Percentiles rank a stretch among this genome's conserved stretches.
Conservation (phyloP, 78 protist genomes). For the Thecamonas trahens region DNA sequence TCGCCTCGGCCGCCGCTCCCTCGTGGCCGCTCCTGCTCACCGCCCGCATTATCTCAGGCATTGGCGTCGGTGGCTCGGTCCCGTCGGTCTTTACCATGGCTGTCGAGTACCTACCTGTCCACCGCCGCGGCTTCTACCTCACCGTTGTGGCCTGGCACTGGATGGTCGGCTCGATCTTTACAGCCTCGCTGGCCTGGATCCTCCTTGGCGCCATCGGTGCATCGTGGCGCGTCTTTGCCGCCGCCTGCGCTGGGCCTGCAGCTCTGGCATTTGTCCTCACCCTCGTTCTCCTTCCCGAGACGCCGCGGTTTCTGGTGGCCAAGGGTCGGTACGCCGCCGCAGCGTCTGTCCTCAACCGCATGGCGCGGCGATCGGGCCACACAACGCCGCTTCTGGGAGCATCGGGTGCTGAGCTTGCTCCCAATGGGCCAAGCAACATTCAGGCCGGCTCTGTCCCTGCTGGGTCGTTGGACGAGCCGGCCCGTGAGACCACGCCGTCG, state of each 20-base stretch:
- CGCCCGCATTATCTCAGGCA: too few species aligned
- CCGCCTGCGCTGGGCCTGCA: neutral
- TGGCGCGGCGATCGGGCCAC: neutral
- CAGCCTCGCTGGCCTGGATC: conserved; percentile 20
- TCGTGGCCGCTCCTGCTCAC: too few species aligned
- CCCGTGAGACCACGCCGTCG: conserved; percentile 1
- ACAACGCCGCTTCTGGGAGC: neutral
- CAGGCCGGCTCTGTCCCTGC: too few species aligned
- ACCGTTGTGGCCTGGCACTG: conserved; percentile 14
- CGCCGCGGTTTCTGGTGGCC: conserved; percentile 15
- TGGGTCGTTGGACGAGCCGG: too few species aligned
- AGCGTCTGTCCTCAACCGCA: neutral
- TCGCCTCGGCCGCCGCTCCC: too few species aligned
- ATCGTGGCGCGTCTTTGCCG: neutral
- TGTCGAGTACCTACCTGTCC: neutral
- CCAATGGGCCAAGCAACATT: too few species aligned
- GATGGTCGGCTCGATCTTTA: conserved; percentile 27
- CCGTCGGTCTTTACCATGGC: neutral
- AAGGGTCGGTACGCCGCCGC: neutral
- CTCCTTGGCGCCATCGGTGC: neutral
- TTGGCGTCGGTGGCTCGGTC: too few species aligned
- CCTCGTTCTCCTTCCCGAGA: neutral
- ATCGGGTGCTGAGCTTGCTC: too few species aligned
- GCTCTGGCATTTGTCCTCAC: neutral
- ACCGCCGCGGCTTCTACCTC: conserved; percentile 18